These are phyloP conservation scores for Fusarium transvaalense DNA, from an alignment of 2,329 filamentous ascomycete genomes.

Conservation along the genomic window DNA sequence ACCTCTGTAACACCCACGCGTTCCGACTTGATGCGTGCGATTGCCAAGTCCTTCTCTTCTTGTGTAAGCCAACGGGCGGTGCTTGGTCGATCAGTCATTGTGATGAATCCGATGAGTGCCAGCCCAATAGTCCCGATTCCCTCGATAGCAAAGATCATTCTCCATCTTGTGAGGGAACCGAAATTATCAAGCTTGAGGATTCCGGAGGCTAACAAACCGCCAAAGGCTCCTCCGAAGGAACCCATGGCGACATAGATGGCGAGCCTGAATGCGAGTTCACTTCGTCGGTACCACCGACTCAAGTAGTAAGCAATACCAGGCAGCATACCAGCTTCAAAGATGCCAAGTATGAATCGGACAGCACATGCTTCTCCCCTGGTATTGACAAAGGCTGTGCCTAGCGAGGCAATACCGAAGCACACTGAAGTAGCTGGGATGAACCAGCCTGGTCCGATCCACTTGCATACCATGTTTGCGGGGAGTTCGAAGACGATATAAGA, in stretches of 20 bases:
- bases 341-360: slow-evolving; percentile 69
- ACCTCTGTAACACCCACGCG: slow-evolving; percentile 69
- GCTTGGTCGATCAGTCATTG: slow-evolving; percentile 73
- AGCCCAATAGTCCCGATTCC: slow-evolving; percentile 53
- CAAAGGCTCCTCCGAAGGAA: slow-evolving; percentile 16
- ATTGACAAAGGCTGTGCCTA: slow-evolving; percentile 23
- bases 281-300: slow-evolving; percentile 70
- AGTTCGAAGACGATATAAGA: slow-evolving; percentile 73
- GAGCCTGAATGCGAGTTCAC: slow-evolving; percentile 13
- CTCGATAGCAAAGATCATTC: slow-evolving; percentile 68
- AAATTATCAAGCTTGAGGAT: slow-evolving; percentile 9
- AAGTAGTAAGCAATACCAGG: slow-evolving; percentile 76
- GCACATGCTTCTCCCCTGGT: slow-evolving; percentile 49
- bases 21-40: slow-evolving; percentile 69
- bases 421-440: slow-evolving; percentile 67
- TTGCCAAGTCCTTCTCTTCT: slow-evolving; percentile 72
- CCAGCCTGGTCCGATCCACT: slow-evolving; percentile 74
- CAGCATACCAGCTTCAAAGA: slow-evolving; percentile 74
- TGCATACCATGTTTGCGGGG: slow-evolving; percentile 73
- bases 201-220: slow-evolving; percentile 14
- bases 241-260: slow-evolving; percentile 30
- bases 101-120: slow-evolving; percentile 52
- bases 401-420: slow-evolving; percentile 48
- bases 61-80: slow-evolving; percentile 72
- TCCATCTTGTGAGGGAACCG: slow-evolving; percentile 10